These are phyloP conservation scores for Cenchrus americanus DNA, from an alignment of 176 grass and related monocot species.

Conservation along the genomic window DNA sequence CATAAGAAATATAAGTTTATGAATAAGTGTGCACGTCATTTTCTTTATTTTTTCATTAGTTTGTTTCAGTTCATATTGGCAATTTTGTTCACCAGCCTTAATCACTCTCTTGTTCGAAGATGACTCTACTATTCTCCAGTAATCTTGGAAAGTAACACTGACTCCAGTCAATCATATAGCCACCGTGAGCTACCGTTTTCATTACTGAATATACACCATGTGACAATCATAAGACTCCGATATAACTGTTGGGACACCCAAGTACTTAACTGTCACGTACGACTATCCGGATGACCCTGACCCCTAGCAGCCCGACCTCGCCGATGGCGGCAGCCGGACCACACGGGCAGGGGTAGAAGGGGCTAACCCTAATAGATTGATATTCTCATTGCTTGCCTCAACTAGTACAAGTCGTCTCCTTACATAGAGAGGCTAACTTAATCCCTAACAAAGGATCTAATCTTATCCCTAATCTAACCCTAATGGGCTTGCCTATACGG, in stretches of 20 bases:
- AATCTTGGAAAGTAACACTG: slow-evolving; percentile 1
- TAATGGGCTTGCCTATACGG: too few species aligned
- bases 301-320: too few species aligned
- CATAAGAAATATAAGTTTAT: slow-evolving; percentile 12
- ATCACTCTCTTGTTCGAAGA: background rate
- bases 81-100: slow-evolving; percentile 15
- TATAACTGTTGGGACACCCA: background rate
- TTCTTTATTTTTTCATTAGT: background rate
- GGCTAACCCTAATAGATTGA: too few species aligned
- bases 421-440: too few species aligned
- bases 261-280: too few species aligned
- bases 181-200: background rate
- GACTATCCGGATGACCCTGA: too few species aligned
- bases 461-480: too few species aligned
- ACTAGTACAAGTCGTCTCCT: too few species aligned
- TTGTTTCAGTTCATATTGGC: background rate
- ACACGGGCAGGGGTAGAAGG: too few species aligned
- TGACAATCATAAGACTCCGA: background rate
- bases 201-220: background rate
- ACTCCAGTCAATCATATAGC: background rate
- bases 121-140: background rate
- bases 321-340: too few species aligned
- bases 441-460: too few species aligned
- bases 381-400: too few species aligned
- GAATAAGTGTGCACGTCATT: background rate